Conservation (phyloP, 1,139 yeast genomes). For the Waltiozyma sp. region DNA sequence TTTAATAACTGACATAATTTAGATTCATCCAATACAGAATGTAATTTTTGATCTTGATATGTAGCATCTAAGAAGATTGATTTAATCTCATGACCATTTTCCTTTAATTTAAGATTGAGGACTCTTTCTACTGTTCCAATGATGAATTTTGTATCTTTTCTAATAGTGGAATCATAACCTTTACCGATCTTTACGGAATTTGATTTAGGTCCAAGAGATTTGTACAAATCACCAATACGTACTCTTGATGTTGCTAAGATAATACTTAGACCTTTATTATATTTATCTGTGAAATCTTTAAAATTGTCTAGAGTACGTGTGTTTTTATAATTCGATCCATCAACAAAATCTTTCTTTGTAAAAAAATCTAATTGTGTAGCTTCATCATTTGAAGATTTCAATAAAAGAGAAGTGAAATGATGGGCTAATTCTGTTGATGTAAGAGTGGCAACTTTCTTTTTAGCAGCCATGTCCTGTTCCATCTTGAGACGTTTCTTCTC, state of each 20-base stretch:
- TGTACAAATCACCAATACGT: slow-evolving; percentile 18
- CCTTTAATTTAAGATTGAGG: slow-evolving; percentile 9
- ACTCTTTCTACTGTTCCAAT: slow-evolving; percentile 18
- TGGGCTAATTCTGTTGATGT: slow-evolving; percentile 15
- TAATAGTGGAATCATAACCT: slow-evolving; percentile 16
- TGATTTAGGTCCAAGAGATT: slow-evolving; percentile 17
- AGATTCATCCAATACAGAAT: slow-evolving; percentile 17
- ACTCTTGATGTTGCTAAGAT: slow-evolving; percentile 14
- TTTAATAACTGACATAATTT: slow-evolving; percentile 14
- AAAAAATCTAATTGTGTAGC: slow-evolving; percentile 19
- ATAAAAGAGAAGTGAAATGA: slow-evolving; percentile 15
- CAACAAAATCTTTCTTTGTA: slow-evolving; percentile 18
- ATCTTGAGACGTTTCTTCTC: slow-evolving; percentile 18
- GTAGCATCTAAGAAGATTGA: slow-evolving; percentile 17
- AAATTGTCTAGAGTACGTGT: slow-evolving; percentile 14
- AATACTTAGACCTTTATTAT: slow-evolving; percentile 18
- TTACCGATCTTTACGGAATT: slow-evolving; percentile 18
- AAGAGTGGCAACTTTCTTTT: slow-evolving; percentile 9
- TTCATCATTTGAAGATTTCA: slow-evolving; percentile 11
- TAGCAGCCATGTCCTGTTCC: slow-evolving; percentile 14
- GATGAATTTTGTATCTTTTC: slow-evolving; percentile 17
- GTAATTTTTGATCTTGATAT: slow-evolving; percentile 17
- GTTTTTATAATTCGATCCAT: slow-evolving; percentile 19
- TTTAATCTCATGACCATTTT: slow-evolving; percentile 10
- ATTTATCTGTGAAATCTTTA: slow-evolving; percentile 18